phyloP scores from a whole-genome alignment of 202 grass and related monocot species.

The Panicum virgatum region DNA sequence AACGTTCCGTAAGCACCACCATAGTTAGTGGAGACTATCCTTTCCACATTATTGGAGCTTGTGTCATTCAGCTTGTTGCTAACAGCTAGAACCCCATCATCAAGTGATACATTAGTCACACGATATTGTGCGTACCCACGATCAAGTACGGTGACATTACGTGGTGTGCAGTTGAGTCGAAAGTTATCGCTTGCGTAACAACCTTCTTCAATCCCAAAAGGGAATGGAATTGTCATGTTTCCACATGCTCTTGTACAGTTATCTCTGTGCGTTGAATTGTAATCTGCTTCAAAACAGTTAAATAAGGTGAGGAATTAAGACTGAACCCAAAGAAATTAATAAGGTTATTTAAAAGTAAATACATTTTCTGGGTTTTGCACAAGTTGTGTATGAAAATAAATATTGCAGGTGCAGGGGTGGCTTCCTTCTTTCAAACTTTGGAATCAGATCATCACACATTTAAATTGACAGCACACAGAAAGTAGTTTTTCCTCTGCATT shows the following conservation, averaged over 20 bases:
- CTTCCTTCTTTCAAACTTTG: no score
- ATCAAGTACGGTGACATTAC: neutral
- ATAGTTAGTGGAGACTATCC: neutral
- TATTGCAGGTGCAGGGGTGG: no score
- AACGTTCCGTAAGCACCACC: neutral
- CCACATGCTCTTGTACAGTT: neutral
- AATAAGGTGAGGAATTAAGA: neutral
- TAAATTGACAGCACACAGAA: no score
- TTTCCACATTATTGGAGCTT: neutral
- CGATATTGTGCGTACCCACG: neutral
- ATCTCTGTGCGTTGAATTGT: neutral
- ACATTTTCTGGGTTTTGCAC: neutral
- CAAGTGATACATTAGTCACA: neutral
- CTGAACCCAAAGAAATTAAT: neutral
- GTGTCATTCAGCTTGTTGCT: neutral
- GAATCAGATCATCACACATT: no score
- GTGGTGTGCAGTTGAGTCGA: neutral
- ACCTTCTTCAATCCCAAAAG: constrained; percentile 18
- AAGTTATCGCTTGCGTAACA: constrained; percentile 11
- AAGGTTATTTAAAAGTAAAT: no score
- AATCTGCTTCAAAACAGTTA: neutral
- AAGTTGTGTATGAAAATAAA: neutral
- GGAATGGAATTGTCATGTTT: neutral
- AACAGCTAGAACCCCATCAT: neutral
- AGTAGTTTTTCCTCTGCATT: no score